These are phyloP conservation scores for Nemania sp. DNA, from an alignment of 2,329 filamentous ascomycete genomes.

Conservation along the genomic window DNA sequence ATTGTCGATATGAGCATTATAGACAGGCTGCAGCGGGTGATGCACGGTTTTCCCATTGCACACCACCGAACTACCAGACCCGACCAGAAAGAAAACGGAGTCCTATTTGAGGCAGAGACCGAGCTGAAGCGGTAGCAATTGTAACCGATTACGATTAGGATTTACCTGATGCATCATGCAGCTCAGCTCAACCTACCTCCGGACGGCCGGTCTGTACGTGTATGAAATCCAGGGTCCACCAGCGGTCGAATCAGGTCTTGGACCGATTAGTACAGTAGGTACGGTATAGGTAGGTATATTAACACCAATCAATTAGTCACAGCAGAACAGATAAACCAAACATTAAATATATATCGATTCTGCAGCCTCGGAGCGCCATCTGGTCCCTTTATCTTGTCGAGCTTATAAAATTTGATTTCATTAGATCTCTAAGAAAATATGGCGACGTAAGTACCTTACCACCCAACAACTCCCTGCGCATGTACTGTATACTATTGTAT, in stretches of 20 bases:
- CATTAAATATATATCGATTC: background rate
- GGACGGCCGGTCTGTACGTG: too few species aligned
- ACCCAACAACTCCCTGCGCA: too few species aligned
- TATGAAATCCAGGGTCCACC: constrained; percentile 6
- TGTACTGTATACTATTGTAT: too few species aligned
- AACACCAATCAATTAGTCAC: background rate
- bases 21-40: too few species aligned
- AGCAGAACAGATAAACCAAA: background rate
- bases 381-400: background rate
- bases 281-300: too few species aligned
- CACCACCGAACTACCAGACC: background rate
- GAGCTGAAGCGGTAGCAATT: background rate
- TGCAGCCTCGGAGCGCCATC: background rate
- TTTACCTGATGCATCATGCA: too few species aligned
- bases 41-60: too few species aligned
- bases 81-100: constrained; percentile 11
- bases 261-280: too few species aligned
- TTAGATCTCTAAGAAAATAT: constrained; percentile 26
- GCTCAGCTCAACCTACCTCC: background rate
- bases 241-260: constrained; percentile 1
- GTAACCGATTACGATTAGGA: background rate
- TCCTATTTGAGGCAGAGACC: constrained; percentile 19
- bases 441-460: constrained; percentile 39
- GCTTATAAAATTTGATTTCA: background rate
- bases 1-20: too few species aligned